These are phyloP conservation scores for Leccinum aurantiacum DNA, from an alignment of 768 basidiomycete genomes.

Conservation along the genomic window DNA sequence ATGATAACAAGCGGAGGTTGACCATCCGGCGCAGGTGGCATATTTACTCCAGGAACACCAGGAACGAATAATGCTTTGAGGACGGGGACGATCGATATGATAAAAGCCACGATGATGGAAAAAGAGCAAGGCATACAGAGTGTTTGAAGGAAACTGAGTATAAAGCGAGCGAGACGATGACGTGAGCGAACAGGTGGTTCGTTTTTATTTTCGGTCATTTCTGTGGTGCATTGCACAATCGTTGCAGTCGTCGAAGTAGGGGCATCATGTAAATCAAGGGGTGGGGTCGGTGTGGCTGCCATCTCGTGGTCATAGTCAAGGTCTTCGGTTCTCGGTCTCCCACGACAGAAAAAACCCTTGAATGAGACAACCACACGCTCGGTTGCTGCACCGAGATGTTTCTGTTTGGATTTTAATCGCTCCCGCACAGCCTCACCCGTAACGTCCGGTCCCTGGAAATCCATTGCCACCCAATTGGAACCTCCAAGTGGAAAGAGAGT, in stretches of 20 bases:
- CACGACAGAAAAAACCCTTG: background rate
- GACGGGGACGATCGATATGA: slow-evolving; percentile 53
- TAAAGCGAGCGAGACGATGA: slow-evolving; percentile 11
- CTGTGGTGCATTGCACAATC: slow-evolving; percentile 2
- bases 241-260: slow-evolving; percentile 4
- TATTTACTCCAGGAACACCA: slow-evolving; percentile 40
- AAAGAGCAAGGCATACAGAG: slow-evolving; percentile 50
- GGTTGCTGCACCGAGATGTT: slow-evolving; percentile 16
- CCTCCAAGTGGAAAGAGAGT: slow-evolving; percentile 68
- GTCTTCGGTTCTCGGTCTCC: background rate
- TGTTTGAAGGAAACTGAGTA: slow-evolving; percentile 32
- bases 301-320: slow-evolving; percentile 12
- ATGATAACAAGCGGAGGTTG: slow-evolving; percentile 65
- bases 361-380: slow-evolving; percentile 7
- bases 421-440: slow-evolving; percentile 55
- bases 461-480: slow-evolving; percentile 52
- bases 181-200: slow-evolving; percentile 1
- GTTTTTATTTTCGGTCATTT: background rate
- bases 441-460: slow-evolving; percentile 65
- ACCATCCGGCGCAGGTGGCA: slow-evolving; percentile 60
- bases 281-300: background rate
- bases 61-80: slow-evolving; percentile 63
- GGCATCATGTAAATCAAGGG: background rate
- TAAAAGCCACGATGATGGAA: slow-evolving; percentile 52
- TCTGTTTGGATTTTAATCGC: slow-evolving; percentile 40